These are phyloP conservation scores for Rutstroemia sp. DNA, from an alignment of 2,329 filamentous ascomycete genomes.

Conservation along the genomic window DNA sequence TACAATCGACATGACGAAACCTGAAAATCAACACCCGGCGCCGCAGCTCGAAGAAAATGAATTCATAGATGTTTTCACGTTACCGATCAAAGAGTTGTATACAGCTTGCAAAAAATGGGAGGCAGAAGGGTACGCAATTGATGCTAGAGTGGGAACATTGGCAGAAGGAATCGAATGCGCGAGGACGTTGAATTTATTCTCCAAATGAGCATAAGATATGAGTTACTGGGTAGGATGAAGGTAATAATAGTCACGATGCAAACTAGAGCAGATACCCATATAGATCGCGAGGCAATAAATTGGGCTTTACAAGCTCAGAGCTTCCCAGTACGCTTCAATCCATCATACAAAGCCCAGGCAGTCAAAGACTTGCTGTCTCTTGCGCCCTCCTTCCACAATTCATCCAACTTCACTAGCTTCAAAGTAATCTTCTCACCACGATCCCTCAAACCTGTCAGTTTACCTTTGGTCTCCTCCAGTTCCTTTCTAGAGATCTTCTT, in stretches of 20 bases:
- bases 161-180: slow-evolving; percentile 34
- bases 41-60: slow-evolving; percentile 44
- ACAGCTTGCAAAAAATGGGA: slow-evolving; percentile 38
- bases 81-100: slow-evolving; percentile 39
- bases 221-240: background rate
- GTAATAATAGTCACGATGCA: background rate
- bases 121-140: slow-evolving; percentile 32
- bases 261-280: background rate
- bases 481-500: slow-evolving; percentile 41
- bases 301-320: slow-evolving; percentile 1
- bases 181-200: slow-evolving; percentile 29
- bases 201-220: background rate
- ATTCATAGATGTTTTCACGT: slow-evolving; percentile 45
- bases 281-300: background rate
- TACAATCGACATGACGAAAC: slow-evolving; percentile 37
- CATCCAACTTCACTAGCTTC: slow-evolving; percentile 47
- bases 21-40: slow-evolving; percentile 38
- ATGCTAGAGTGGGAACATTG: slow-evolving; percentile 33
- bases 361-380: slow-evolving; percentile 53
- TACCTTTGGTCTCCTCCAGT: slow-evolving; percentile 48
- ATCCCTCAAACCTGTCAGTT: slow-evolving; percentile 48
- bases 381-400: slow-evolving; percentile 50
- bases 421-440: slow-evolving; percentile 56
- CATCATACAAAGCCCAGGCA: slow-evolving; percentile 52
- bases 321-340: slow-evolving; percentile 35